Evolutionary conservation across 2,329 filamentous ascomycete genomes (phyloP).

Genomic region (Fusarium robinianum): DNA sequence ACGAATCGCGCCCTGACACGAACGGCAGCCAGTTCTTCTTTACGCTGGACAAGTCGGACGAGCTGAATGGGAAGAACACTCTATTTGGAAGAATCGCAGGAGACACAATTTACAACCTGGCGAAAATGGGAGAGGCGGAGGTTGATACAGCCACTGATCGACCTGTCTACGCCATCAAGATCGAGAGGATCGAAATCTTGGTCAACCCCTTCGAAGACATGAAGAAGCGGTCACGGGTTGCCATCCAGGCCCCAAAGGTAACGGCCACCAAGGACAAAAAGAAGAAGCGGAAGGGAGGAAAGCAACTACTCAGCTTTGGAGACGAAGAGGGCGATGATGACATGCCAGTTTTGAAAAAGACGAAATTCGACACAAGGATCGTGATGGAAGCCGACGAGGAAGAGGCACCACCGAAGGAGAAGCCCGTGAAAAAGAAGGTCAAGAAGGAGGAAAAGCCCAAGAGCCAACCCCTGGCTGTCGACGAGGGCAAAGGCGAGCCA

Average conservation of each 20-base stretch:
- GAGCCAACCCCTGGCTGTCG: conserved; percentile 19
- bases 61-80: conserved; percentile 88
- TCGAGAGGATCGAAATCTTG: conserved; percentile 74
- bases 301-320: conserved; percentile 78
- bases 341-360: conserved; percentile 69
- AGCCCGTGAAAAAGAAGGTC: conserved; percentile 35
- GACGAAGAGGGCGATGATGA: conserved; percentile 64
- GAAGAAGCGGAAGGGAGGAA: conserved; percentile 75
- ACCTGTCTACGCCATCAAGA: conserved; percentile 82
- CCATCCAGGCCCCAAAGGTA: conserved; percentile 50
- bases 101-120: conserved; percentile 93
- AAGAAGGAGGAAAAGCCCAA: conserved; percentile 37
- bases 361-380: conserved; percentile 78
- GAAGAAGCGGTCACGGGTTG: conserved; percentile 67
- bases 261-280: conserved; percentile 58
- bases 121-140: conserved; percentile 90
- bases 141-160: conserved; percentile 77
- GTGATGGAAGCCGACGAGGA: conserved; percentile 59
- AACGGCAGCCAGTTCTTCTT: conserved; percentile 99
- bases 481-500: conserved; percentile 18
- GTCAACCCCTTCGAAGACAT: conserved; percentile 84
- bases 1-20: conserved; percentile 74
- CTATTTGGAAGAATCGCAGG: conserved; percentile 91
- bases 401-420: conserved; percentile 37
- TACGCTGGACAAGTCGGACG: conserved; percentile 81